phyloP scores from a whole-genome alignment of 1,139 yeast genomes.

The Sugiyamaella neomexicana region DNA sequence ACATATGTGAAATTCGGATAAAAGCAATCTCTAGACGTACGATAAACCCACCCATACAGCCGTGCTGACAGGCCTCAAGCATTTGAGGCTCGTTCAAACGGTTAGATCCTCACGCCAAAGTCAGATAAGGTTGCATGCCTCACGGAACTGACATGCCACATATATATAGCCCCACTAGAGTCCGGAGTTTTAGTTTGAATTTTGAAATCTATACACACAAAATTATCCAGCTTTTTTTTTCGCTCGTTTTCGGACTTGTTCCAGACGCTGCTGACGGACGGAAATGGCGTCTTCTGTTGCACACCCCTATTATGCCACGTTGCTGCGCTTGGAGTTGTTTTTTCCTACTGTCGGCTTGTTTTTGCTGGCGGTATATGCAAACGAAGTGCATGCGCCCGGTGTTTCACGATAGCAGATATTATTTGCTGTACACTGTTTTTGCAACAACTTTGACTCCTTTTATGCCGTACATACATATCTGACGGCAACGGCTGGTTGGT shows the following conservation, averaged over 20 bases:
- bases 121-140: constrained; percentile 7
- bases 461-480: not conserved
- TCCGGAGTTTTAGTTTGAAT: no score
- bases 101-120: not conserved
- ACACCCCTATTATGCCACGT: no score
- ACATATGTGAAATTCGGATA: no score
- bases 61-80: not conserved
- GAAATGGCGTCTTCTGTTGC: no score
- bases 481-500: not conserved
- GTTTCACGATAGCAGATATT: not conserved
- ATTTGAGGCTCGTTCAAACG: not conserved
- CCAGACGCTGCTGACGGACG: no score
- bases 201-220: no score
- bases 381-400: not conserved
- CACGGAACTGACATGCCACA: not conserved
- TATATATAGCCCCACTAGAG: no score
- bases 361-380: not conserved
- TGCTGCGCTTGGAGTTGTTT: not conserved
- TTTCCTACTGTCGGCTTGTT: not conserved
- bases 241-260: not conserved
- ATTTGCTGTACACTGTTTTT: not conserved
- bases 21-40: no score
- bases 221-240: not conserved
- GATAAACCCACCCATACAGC: not conserved
- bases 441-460: not conserved